Evolutionary conservation across 345 rosid species (phyloP), one percentile per base, ranked within the genome.

Genomic region (Sonneratia caseolaris): DNA sequence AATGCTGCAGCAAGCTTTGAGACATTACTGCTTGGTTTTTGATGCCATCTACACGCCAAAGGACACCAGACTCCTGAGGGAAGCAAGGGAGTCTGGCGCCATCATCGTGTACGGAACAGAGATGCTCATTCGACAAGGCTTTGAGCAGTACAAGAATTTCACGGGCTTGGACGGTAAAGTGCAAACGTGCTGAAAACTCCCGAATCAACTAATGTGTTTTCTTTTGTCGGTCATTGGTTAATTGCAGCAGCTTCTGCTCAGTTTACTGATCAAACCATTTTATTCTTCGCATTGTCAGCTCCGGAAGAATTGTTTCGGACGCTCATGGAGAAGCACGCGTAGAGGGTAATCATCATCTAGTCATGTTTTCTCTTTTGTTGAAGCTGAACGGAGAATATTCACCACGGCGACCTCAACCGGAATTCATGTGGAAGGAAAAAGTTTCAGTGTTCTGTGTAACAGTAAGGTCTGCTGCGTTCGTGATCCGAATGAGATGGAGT

Each of bases 41-140:
- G 92, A 86, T 72, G 88, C 87, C 3, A 89, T 87, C 24, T 87
- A 86, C 74, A 82, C 77, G 59, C 89, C 92, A 0, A 82, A 86
- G 72, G 80, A 83, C 75, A 88, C 92, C 62, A 85, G 81, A 53
- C 80, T 86, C 8, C 72, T 88, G 9, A 82, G 81, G 76, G 88
- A 84, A 53, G 87, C 89, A 0, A 81, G 81, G 64, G 87, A 85
- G 66, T 86, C 86, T 0, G 89, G 89, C 48, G 86, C 86, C 36
- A 80, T 85, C 76, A 76, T 24, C 16, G 92, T 87, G 4, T 73
- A 86, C 47, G 92, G 89, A 37, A 86, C 83, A 37, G 92, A 87
- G 73, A 87, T 87, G 92, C 86, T 87, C 82, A 81, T 87, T 67
- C 76, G 88, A 48, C 92, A 87, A 69, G 89, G 89, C 61, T 74